These are phyloP conservation scores for Ustilago lituana DNA, from an alignment of 1,284 basidiomycete species.

Conservation along the genomic window DNA sequence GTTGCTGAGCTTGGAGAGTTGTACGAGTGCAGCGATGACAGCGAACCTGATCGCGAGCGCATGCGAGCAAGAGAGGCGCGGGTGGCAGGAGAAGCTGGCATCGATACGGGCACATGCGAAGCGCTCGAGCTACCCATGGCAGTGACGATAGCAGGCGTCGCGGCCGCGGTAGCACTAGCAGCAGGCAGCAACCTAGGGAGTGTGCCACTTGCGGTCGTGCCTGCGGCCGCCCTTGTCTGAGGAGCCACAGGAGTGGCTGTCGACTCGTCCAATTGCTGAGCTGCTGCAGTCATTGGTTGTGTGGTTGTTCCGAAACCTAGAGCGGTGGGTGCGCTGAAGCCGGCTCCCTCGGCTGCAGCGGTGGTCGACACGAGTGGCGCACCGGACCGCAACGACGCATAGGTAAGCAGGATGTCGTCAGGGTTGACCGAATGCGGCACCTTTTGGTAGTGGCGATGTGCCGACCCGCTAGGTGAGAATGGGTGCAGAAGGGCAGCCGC, in stretches of 20 bases:
- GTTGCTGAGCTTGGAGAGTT: constrained; percentile 19
- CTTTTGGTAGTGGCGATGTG: constrained; percentile 27
- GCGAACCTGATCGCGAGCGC: constrained; percentile 46
- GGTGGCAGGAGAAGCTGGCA: constrained; percentile 30
- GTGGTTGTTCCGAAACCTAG: constrained; percentile 14
- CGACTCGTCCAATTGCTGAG: constrained; percentile 30
- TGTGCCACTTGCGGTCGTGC: constrained; percentile 31
- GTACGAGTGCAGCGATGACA: constrained; percentile 44
- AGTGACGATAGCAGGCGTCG: constrained; percentile 34
- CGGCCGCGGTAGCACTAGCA: constrained; percentile 36
- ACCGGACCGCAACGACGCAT: constrained; percentile 48
- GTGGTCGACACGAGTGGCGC: constrained; percentile 36
- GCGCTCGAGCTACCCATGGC: constrained; percentile 36
- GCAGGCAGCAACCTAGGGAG: constrained; percentile 33
- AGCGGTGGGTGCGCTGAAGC: constrained; percentile 8
- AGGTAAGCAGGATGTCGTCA: constrained; percentile 48
- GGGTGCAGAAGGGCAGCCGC: constrained; percentile 27
- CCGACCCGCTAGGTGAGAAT: constrained; percentile 30
- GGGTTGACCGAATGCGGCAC: constrained; percentile 42
- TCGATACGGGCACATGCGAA: constrained; percentile 18
- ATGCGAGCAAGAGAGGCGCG: constrained; percentile 23
- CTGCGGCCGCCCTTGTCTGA: not conserved
- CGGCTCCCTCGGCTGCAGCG: constrained; percentile 10
- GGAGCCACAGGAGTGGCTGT: not conserved
- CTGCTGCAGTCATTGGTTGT: constrained; percentile 30